Base-by-base conservation (phyloP, 257 asterid genomes). In the Echium plantagineum region DNA sequence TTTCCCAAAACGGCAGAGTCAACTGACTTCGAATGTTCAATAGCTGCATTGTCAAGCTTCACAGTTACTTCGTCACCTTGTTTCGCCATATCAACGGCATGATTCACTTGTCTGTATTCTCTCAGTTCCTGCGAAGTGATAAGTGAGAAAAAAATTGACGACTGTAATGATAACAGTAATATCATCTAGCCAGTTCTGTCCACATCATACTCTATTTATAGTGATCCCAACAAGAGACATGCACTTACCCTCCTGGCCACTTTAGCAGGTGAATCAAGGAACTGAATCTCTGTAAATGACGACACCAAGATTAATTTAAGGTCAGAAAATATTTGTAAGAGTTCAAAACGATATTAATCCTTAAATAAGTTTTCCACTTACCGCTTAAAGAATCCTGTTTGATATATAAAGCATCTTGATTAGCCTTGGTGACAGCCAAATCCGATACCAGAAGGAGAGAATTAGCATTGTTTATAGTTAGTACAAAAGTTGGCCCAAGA, bases 1-100 rank as follows among this genome's bases (percentile, higher is more conserved):
- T 93, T 93, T 48, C 99, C 99, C 75, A 93, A 72, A 66, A 93
- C 86, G 61, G 99, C 90, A 28, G 97, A 83, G 71, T 93, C 99
- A 54, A 93, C 99, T 51, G 96, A 89, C 76, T 89, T 93, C 6
- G 99, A 80, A 42, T 88, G 96, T 69, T 89, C 89, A 32, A 93
- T 89, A 68, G 99, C 91, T 61, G 94, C 95, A 76, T 76, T 89
- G 78, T 93, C 99, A 67, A 93, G 97, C 84, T 84, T 93, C 58
- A 86, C 63, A 60, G 74, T 81, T 61, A 83, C 88, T 63, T 93
- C 97, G 53, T 81, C 96, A 57, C 89, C 96, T 74, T 72, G 88
- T 78, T 86, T 93, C 20, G 81, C 74, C 78, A 84, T 70, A 65
- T 86, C 94, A 66, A 86, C 85, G 64, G 89, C 96, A 54, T 88